A percentile compares a stretch with the other conserved stretches of the same genome.
Conservation (phyloP, 169 alveolate genomes). For the Theileria sp. region DNA sequence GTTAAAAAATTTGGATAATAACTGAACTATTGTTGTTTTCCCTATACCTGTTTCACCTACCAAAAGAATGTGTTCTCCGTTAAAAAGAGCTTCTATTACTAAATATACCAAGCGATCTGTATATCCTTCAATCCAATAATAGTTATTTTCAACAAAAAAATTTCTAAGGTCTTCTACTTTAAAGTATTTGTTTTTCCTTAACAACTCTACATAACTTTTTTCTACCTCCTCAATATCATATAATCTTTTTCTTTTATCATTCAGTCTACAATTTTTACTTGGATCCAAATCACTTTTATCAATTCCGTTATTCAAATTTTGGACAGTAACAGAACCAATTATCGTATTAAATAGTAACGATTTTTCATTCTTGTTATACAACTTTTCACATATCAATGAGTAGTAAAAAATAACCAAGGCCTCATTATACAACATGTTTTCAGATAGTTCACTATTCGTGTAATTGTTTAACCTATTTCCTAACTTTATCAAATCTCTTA, state of each 20-base stretch:
- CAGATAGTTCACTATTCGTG: not conserved
- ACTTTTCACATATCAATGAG: constrained; percentile 94
- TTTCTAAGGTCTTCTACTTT: not conserved
- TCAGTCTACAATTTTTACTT: constrained; percentile 27
- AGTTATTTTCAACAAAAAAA: constrained; percentile 41
- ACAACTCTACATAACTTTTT: constrained; percentile 3
- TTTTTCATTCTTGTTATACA: constrained; percentile 83
- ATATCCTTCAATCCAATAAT: constrained; percentile 67
- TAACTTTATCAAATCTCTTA: constrained; percentile 98
- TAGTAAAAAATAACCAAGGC: constrained; percentile 70
- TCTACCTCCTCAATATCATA: not conserved
- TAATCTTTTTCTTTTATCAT: not conserved
- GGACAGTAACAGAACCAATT: constrained; percentile 26
- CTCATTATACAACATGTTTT: not conserved
- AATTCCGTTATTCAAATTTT: not conserved
- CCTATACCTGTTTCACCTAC: constrained; percentile 99
- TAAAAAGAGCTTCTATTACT: constrained; percentile 86
- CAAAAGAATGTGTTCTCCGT: constrained; percentile 94
- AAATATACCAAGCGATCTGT: constrained; percentile 85
- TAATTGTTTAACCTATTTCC: constrained; percentile 83
- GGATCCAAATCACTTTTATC: not conserved
- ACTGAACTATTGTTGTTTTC: constrained; percentile 93
- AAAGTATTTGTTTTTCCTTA: not conserved
- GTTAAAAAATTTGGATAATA: constrained; percentile 79
- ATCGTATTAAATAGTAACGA: constrained; percentile 7